phyloP scores from a whole-genome alignment of 306 rosid genomes.

The Cajanus cajan region DNA sequence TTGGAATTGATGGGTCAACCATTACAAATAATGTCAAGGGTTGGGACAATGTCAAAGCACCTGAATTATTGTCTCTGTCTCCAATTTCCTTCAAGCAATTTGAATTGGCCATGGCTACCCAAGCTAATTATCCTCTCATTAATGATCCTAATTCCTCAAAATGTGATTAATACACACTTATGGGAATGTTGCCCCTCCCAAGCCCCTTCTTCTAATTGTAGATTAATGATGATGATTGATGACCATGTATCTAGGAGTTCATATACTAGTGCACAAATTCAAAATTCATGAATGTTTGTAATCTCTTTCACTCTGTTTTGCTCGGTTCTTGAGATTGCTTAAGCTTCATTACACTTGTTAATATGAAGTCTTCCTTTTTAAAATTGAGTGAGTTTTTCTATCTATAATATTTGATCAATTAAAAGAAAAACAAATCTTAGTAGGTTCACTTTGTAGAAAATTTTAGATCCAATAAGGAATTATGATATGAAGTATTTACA shows the following conservation, averaged over 20 bases:
- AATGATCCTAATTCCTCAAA: constrained; percentile 32
- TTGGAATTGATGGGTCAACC: constrained; percentile 87
- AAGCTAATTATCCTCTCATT: constrained; percentile 42
- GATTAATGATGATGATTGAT: constrained; percentile 40
- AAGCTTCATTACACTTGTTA: background rate
- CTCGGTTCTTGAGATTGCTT: background rate
- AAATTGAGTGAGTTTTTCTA: background rate
- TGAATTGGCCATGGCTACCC: constrained; percentile 79
- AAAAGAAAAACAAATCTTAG: background rate
- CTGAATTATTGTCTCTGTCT: constrained; percentile 62
- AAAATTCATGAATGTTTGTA: constrained; percentile 29
- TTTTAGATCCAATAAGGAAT: background rate
- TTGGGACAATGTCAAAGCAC: constrained; percentile 58
- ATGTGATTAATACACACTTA: constrained; percentile 16
- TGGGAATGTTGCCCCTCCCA: constrained; percentile 15
- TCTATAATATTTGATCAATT: background rate
- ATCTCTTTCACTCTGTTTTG: constrained; percentile 22
- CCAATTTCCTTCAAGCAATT: constrained; percentile 81
- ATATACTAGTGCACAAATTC: constrained; percentile 15
- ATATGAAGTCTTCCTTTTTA: background rate
- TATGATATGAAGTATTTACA: too few species aligned
- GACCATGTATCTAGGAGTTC: constrained; percentile 20
- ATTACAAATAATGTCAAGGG: constrained; percentile 53
- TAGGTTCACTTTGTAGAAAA: background rate
- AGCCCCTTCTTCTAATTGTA: constrained; percentile 38